Percentiles rank a stretch among this genome's conserved stretches.
phyloP scores from a whole-genome alignment of 2,329 filamentous ascomycete species.

The Pochonia chlamydosporia region DNA sequence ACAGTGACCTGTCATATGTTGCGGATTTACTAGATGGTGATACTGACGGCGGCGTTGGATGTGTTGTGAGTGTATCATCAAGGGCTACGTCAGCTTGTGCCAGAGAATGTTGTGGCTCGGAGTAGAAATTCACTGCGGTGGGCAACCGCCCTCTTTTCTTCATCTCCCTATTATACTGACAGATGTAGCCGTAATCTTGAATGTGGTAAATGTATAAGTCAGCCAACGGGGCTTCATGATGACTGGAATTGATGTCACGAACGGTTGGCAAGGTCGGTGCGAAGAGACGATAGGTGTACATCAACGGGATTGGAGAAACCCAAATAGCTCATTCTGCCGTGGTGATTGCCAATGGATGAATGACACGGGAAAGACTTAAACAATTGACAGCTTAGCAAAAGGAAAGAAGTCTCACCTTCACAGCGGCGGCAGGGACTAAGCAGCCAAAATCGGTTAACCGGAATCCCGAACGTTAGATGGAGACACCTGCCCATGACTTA shows the following conservation, averaged over 20 bases:
- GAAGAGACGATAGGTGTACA: too few species aligned
- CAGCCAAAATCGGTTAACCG: background rate
- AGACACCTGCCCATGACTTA: constrained; percentile 17
- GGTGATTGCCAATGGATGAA: too few species aligned
- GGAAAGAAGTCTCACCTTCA: constrained; percentile 30
- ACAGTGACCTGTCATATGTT: background rate
- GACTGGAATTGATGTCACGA: too few species aligned
- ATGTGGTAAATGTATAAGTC: background rate
- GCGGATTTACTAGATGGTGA: background rate
- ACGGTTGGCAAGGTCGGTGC: too few species aligned
- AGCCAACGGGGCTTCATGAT: background rate
- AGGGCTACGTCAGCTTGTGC: background rate
- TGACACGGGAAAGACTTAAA: too few species aligned
- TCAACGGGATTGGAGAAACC: too few species aligned
- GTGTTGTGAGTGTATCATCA: background rate
- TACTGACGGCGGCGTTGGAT: background rate
- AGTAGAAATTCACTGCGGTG: background rate
- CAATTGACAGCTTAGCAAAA: too few species aligned
- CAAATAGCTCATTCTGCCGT: too few species aligned
- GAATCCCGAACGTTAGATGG: too few species aligned
- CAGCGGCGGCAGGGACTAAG: constrained; percentile 26
- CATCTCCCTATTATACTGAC: constrained; percentile 29
- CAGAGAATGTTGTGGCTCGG: background rate
- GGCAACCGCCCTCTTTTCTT: constrained; percentile 31
- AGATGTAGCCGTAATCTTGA: constrained; percentile 32